phyloP scores from a whole-genome alignment of 2,329 filamentous ascomycete species.

The Penicillium sp. region DNA sequence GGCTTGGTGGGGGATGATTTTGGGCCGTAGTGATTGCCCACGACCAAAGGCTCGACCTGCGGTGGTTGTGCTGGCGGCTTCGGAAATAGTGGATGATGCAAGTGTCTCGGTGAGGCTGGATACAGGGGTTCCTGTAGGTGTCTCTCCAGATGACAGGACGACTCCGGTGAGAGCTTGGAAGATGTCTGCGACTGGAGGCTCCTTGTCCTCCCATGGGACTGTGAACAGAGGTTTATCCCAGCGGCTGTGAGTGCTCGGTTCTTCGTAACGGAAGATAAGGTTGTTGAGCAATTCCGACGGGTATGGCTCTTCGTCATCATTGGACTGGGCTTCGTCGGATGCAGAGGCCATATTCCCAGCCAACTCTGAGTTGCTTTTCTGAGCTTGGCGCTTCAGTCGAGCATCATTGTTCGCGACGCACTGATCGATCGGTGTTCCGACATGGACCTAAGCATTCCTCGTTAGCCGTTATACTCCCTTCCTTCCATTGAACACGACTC shows the following conservation, averaged over 20 bases:
- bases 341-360: neutral
- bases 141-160: slow-evolving; percentile 24
- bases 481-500: neutral
- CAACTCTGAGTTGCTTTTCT: neutral
- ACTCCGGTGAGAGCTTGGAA: slow-evolving; percentile 54
- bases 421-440: slow-evolving; percentile 54
- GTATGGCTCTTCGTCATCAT: slow-evolving; percentile 41
- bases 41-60: slow-evolving; percentile 17
- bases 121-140: slow-evolving; percentile 12
- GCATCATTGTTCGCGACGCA: slow-evolving; percentile 53
- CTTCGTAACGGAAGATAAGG: slow-evolving; percentile 62
- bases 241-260: slow-evolving; percentile 61
- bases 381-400: slow-evolving; percentile 23
- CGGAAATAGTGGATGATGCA: slow-evolving; percentile 22
- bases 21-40: slow-evolving; percentile 18
- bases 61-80: slow-evolving; percentile 29
- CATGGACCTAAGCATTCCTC: slow-evolving; percentile 46
- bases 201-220: slow-evolving; percentile 53
- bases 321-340: neutral
- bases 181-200: slow-evolving; percentile 55
- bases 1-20: slow-evolving; percentile 42
- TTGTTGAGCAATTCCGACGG: slow-evolving; percentile 57
- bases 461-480: slow-evolving; percentile 1
- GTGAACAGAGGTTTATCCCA: slow-evolving; percentile 65
- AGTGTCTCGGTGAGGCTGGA: slow-evolving; percentile 19